phyloP scores from a whole-genome alignment of 768 basidiomycete species.

The Phylloporus rhodoxanthus region DNA sequence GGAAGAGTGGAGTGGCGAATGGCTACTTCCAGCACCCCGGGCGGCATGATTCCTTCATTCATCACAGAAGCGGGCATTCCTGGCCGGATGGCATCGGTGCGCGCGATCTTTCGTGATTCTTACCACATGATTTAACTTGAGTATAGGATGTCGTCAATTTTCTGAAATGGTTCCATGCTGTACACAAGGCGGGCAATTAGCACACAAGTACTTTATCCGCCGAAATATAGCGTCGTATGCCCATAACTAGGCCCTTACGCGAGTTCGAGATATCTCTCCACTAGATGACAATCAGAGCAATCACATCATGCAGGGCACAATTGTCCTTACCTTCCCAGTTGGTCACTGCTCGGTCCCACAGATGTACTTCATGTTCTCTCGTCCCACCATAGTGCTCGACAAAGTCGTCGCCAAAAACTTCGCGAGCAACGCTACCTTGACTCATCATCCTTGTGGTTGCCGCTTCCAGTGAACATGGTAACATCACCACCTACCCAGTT shows the following conservation, averaged over 20 bases:
- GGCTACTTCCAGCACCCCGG: conserved; percentile 71
- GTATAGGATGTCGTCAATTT: conserved; percentile 68
- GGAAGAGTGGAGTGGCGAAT: conserved; percentile 73
- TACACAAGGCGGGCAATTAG: conserved; percentile 16
- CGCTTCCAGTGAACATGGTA: conserved; percentile 72
- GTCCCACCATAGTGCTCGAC: conserved; percentile 95
- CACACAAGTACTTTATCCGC: background rate
- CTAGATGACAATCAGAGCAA: conserved; percentile 34
- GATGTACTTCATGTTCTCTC: conserved; percentile 81
- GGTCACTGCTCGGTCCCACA: conserved; percentile 88
- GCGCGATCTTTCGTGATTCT: background rate
- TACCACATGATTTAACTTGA: conserved; percentile 2
- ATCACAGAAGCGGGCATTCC: conserved; percentile 57
- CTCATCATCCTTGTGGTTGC: conserved; percentile 81
- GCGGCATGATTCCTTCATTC: conserved; percentile 63
- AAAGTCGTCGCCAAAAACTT: conserved; percentile 83
- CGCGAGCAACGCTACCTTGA: conserved; percentile 73
- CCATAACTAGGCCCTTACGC: conserved; percentile 37
- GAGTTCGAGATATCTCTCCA: conserved; percentile 82
- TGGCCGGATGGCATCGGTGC: conserved; percentile 57
- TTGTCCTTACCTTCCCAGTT: conserved; percentile 78
- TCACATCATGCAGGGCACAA: background rate
- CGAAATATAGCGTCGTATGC: too few species aligned
- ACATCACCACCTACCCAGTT: conserved; percentile 53
- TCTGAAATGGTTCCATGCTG: conserved; percentile 54